Percentiles rank a stretch among this genome's conserved stretches.
Evolutionary conservation across 2,329 filamentous ascomycete species (phyloP).

Genomic region (Bimuria novae-zelandiae): DNA sequence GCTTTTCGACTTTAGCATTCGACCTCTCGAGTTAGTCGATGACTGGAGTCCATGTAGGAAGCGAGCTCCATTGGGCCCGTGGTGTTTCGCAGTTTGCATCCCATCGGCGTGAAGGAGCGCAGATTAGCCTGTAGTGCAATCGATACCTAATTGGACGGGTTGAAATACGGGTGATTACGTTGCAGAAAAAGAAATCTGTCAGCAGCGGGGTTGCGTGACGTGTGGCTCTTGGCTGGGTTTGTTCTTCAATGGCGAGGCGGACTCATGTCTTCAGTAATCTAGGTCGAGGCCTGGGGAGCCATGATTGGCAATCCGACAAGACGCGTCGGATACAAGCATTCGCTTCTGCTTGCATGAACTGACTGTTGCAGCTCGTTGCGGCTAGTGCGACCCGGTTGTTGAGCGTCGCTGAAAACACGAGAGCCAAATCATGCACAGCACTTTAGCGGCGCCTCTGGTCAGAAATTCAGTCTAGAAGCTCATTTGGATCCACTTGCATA

Average conservation of each 20-base stretch:
- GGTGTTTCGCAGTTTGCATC: not conserved
- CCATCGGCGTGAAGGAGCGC: no score
- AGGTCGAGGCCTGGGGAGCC: conserved; percentile 1
- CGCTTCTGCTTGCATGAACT: conserved; percentile 23
- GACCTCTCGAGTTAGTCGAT: not conserved
- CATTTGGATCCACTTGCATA: no score
- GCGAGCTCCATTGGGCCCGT: not conserved
- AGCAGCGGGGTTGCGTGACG: conserved; percentile 2
- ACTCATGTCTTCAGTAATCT: conserved; percentile 9
- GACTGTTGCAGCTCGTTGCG: conserved; percentile 12
- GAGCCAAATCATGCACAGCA: no score
- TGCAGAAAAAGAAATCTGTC: not conserved
- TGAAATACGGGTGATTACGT: not conserved
- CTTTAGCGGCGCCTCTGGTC: no score
- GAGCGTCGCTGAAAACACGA: no score
- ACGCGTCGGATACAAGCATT: conserved; percentile 11
- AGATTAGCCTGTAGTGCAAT: not conserved
- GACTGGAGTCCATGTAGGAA: not conserved
- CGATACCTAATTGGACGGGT: not conserved
- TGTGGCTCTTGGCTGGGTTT: conserved; percentile 2
- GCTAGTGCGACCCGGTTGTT: conserved; percentile 2
- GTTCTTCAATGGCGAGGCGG: conserved; percentile 8
- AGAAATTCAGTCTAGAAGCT: no score
- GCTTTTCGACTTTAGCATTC: conserved; percentile 4
- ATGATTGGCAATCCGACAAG: conserved; percentile 9